Percentiles rank a stretch among this genome's conserved stretches.
phyloP scores from a whole-genome alignment of 2,329 filamentous ascomycete genomes.

The Penicillium sp. region DNA sequence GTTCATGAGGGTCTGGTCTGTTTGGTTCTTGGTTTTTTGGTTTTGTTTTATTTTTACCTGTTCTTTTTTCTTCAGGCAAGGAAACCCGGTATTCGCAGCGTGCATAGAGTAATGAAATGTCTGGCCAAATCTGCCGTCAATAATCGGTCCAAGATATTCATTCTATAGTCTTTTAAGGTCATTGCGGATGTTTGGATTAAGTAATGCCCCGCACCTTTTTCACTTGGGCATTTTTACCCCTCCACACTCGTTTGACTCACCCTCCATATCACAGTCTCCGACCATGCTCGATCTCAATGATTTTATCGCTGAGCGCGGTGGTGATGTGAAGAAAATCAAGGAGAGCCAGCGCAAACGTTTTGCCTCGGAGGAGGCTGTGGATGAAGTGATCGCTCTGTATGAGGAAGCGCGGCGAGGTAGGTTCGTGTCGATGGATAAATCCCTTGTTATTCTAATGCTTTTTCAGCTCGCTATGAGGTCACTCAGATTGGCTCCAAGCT shows the following conservation, averaged over 20 bases:
- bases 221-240: slow-evolving; percentile 22
- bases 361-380: slow-evolving; percentile 75
- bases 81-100: slow-evolving; percentile 15
- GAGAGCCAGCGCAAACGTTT: slow-evolving; percentile 80
- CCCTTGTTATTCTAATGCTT: slow-evolving; percentile 1
- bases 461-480: slow-evolving; percentile 63
- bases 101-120: slow-evolving; percentile 24
- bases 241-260: slow-evolving; percentile 23
- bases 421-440: slow-evolving; percentile 15
- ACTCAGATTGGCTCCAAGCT: slow-evolving; percentile 78
- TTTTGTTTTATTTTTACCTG: slow-evolving; percentile 3
- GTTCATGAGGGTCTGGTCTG: slow-evolving; percentile 18
- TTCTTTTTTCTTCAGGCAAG: slow-evolving; percentile 9
- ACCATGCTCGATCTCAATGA: slow-evolving; percentile 70
- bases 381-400: slow-evolving; percentile 82
- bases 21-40: background rate
- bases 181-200: slow-evolving; percentile 12
- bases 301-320: slow-evolving; percentile 79
- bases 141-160: too few relatives aligned
- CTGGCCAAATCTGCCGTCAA: background rate
- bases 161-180: too few relatives aligned
- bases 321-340: slow-evolving; percentile 83
- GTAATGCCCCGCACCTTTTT: slow-evolving; percentile 17
- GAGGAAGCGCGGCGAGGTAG: slow-evolving; percentile 74
- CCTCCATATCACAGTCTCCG: slow-evolving; percentile 5